Percentiles rank a stretch among this genome's conserved stretches.
These are phyloP conservation scores for Austroboletus novae-zelandiae DNA, from an alignment of 1,284 basidiomycete genomes.

Conservation along the genomic window DNA sequence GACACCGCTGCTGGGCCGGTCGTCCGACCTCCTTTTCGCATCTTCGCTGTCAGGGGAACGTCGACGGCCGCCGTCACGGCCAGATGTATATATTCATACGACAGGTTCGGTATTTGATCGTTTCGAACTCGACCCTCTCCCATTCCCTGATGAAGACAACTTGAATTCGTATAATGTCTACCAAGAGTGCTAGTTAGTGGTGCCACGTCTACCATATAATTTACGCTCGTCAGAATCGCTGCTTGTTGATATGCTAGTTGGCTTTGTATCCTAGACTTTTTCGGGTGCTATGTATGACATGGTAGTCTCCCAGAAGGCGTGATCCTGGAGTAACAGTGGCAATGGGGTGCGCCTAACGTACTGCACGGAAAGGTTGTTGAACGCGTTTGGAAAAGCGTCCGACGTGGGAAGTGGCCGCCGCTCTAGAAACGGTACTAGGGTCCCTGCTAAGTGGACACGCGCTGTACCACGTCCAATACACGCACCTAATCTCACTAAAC, in stretches of 20 bases:
- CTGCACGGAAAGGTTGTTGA: conserved; percentile 65
- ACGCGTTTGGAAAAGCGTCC: conserved; percentile 54
- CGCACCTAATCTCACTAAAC: conserved; percentile 29
- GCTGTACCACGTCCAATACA: not conserved
- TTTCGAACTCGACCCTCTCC: conserved; percentile 65
- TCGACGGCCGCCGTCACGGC: conserved; percentile 42
- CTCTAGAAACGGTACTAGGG: conserved; percentile 45
- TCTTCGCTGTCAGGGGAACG: conserved; percentile 50
- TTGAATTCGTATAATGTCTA: conserved; percentile 48
- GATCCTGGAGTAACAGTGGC: conserved; percentile 12
- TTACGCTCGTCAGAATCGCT: conserved; percentile 16
- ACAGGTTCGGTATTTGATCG: conserved; percentile 59
- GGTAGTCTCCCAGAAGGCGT: conserved; percentile 11
- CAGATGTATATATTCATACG: conserved; percentile 60
- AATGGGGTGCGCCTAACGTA: conserved; percentile 34
- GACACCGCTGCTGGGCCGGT: conserved; percentile 58
- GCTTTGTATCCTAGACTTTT: conserved; percentile 25
- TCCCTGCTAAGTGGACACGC: conserved; percentile 5
- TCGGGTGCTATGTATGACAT: not conserved
- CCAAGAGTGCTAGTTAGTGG: conserved; percentile 68
- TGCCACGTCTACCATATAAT: conserved; percentile 35
- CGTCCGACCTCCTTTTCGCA: conserved; percentile 44
- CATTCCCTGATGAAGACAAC: conserved; percentile 53
- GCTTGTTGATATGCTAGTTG: conserved; percentile 28
- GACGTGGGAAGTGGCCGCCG: conserved; percentile 48